Conservation (phyloP, 805 yeast genomes). For the Tetrapisispora iriomotensis region DNA sequence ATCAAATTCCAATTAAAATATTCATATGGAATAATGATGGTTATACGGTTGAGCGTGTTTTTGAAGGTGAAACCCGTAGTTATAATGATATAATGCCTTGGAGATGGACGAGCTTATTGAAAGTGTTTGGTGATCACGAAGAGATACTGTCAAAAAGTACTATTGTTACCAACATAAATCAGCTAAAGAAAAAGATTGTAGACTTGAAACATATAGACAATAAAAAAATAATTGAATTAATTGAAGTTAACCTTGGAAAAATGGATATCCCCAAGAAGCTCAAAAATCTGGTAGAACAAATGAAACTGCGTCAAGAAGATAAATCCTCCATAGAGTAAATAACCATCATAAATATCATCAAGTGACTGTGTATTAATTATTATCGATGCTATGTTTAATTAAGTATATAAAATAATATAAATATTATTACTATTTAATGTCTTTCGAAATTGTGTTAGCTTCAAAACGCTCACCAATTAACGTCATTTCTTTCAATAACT, state of each 20-base stretch:
- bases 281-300: conserved; percentile 31
- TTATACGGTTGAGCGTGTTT: conserved; percentile 81
- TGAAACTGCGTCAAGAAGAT: conserved; percentile 1
- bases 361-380: background rate
- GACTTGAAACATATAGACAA: conserved; percentile 29
- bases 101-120: conserved; percentile 67
- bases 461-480: conserved; percentile 2
- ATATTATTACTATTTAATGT: background rate
- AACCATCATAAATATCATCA: background rate
- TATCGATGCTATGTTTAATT: background rate
- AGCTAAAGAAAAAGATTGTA: conserved; percentile 30
- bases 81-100: conserved; percentile 80
- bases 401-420: background rate
- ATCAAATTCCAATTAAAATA: conserved; percentile 54
- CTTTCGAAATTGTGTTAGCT: background rate
- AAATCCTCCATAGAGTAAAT: background rate
- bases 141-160: conserved; percentile 25
- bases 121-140: conserved; percentile 50
- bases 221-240: conserved; percentile 36
- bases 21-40: conserved; percentile 78
- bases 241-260: conserved; percentile 50
- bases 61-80: conserved; percentile 63
- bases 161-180: conserved; percentile 32
- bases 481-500: conserved; percentile 4
- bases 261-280: conserved; percentile 61